These are phyloP conservation scores for Salvia rosmarinus DNA, from an alignment of 257 asterid species.

Conservation along the genomic window DNA sequence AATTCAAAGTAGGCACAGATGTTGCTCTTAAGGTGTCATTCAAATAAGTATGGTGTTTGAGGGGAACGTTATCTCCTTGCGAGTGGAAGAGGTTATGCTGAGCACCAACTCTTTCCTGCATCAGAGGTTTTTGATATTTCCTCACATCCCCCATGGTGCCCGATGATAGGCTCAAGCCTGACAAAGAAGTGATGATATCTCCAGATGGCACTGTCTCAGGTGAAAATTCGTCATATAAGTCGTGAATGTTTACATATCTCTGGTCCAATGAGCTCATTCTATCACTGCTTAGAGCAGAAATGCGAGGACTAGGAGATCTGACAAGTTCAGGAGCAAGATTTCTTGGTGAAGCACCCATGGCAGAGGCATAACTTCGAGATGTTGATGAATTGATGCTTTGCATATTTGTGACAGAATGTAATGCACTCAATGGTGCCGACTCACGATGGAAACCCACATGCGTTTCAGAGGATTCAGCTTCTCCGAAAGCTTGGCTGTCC, in stretches of 20 bases:
- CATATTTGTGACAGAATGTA: slow-evolving; percentile 41
- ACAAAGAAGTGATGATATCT: slow-evolving; percentile 62
- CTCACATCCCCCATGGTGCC: slow-evolving; percentile 51
- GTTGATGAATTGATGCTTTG: slow-evolving; percentile 42
- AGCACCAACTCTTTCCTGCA: slow-evolving; percentile 43
- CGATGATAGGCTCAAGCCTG: slow-evolving; percentile 64
- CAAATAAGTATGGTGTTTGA: slow-evolving; percentile 37
- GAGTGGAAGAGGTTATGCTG: slow-evolving; percentile 42
- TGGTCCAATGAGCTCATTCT: slow-evolving; percentile 49
- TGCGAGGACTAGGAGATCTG: slow-evolving; percentile 65
- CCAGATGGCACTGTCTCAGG: slow-evolving; percentile 44
- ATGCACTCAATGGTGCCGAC: slow-evolving; percentile 44
- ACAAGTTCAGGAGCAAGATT: slow-evolving; percentile 63
- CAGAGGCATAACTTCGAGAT: slow-evolving; percentile 56
- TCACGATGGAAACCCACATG: slow-evolving; percentile 44
- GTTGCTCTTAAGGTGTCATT: slow-evolving; percentile 50
- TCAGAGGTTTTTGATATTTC: slow-evolving; percentile 43
- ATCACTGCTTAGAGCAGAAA: slow-evolving; percentile 53
- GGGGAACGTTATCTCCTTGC: slow-evolving; percentile 44
- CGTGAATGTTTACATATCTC: slow-evolving; percentile 38
- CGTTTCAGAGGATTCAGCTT: slow-evolving; percentile 48
- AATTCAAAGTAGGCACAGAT: slow-evolving; percentile 40
- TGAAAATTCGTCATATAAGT: slow-evolving; percentile 40
- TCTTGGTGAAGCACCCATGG: slow-evolving; percentile 66
- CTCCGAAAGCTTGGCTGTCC: slow-evolving; percentile 47